Conservation (phyloP, 306 rosid genomes). For the Vigna angularis region DNA sequence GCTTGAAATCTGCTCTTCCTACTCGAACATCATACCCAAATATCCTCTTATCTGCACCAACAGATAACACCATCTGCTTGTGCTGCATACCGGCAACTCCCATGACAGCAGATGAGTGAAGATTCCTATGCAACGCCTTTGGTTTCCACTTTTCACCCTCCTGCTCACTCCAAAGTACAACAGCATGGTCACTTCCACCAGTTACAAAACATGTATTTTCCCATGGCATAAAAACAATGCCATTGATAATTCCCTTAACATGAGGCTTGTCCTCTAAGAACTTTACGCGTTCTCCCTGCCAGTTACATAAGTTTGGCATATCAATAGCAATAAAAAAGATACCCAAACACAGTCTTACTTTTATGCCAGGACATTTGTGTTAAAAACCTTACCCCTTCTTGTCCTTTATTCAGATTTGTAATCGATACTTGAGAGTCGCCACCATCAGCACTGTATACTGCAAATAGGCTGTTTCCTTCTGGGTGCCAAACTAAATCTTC, state of each 20-base stretch:
- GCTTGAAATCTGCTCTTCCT: slow-evolving; percentile 82
- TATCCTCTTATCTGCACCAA: slow-evolving; percentile 91
- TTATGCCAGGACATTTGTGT: slow-evolving; percentile 34
- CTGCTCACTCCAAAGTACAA: slow-evolving; percentile 78
- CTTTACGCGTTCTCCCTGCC: slow-evolving; percentile 74
- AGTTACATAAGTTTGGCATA: slow-evolving; percentile 46
- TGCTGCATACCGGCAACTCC: slow-evolving; percentile 95
- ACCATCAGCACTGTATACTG: slow-evolving; percentile 84
- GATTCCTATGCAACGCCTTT: slow-evolving; percentile 74
- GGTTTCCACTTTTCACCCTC: slow-evolving; percentile 84
- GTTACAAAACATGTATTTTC: slow-evolving; percentile 77
- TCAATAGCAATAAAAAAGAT: slow-evolving; percentile 32
- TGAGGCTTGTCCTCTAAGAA: slow-evolving; percentile 91
- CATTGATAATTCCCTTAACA: slow-evolving; percentile 86
- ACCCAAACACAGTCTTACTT: slow-evolving; percentile 30
- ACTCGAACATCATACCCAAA: slow-evolving; percentile 68
- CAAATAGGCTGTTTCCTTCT: slow-evolving; percentile 74
- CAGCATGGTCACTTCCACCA: slow-evolving; percentile 96
- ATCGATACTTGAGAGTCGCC: slow-evolving; percentile 89
- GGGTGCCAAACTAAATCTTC: slow-evolving; percentile 97
- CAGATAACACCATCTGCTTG: slow-evolving; percentile 83
- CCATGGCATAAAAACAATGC: slow-evolving; percentile 87
- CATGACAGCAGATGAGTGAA: slow-evolving; percentile 98
- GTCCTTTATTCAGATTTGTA: slow-evolving; percentile 64
- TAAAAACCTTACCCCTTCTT: slow-evolving; percentile 71